Conservation (phyloP, 2,329 filamentous ascomycete genomes). For the Tricladium varicosporioides region DNA sequence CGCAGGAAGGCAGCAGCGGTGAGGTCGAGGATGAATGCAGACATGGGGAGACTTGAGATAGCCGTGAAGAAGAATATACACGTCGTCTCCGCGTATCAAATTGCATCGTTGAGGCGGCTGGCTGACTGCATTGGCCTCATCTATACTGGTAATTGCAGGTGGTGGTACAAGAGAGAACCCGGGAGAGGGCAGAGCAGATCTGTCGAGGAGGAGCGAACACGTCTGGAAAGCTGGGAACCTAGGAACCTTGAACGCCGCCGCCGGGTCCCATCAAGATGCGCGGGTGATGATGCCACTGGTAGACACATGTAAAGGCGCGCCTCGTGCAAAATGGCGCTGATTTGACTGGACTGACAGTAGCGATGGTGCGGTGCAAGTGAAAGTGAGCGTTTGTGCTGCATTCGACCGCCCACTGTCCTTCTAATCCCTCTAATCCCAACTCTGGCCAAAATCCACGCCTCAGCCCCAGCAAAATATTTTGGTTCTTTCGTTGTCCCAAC, state of each 20-base stretch:
- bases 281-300: too few relatives aligned
- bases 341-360: constrained; percentile 1
- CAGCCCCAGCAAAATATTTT: background rate
- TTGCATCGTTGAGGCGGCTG: background rate
- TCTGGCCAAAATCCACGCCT: background rate
- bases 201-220: too few relatives aligned
- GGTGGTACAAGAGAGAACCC: background rate
- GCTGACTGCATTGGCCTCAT: background rate
- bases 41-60: constrained; percentile 16
- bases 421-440: too few relatives aligned
- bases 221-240: too few relatives aligned
- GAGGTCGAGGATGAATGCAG: constrained; percentile 16
- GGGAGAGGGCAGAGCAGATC: background rate
- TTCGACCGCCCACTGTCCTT: background rate
- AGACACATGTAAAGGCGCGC: too few relatives aligned
- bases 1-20: constrained; percentile 18
- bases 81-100: background rate
- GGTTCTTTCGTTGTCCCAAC: background rate
- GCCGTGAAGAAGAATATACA: background rate
- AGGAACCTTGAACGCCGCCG: too few relatives aligned
- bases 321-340: too few relatives aligned
- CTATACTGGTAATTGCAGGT: background rate
- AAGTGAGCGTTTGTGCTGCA: constrained; percentile 1
- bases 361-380: background rate
- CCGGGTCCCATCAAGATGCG: too few relatives aligned